Base-by-base conservation (phyloP, 805 yeast genomes). In the Candida railenensis region DNA sequence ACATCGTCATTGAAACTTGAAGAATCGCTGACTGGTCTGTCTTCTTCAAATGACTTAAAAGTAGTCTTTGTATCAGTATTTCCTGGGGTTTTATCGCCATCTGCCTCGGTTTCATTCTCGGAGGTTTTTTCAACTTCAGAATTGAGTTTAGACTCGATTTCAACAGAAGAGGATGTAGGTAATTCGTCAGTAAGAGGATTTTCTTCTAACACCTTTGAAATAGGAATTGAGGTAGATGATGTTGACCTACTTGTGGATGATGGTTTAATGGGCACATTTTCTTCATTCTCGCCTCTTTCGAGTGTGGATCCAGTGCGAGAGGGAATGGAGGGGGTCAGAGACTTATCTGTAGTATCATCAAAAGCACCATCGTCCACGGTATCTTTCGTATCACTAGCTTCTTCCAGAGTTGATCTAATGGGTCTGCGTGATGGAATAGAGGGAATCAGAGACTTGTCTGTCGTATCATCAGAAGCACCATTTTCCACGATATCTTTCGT, bases 31-130 rank as follows among this genome's bases (percentile, higher is more conserved):
- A 43, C 48, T 1, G 40, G 44, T 19, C 41, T 43, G n/a, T 47
- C 42, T 2, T 19, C 42, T 12, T 53, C 60, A 12, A 61, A 65
- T 46, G 64, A 61, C 45, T 65, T 66, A 49, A 65, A 59, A 1
- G 63, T 47, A 4, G 55, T 51, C 42, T 62, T 66, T 1, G 66
- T 63, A 14, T 58, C 61, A 1, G 66, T 52, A 34, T 61, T 65
- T 2, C 64, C 67, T 2, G 71, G 70, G 2, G 69, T 66, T 37
- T 55, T 61, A 20, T 66, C 70, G 1, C 69, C 69, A 47, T 65
- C 69, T 12, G 21, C 43, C 8, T 32, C 36, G 36, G 34, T 20
- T 37, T 40, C 21, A 43, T 43, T 51, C 50, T 32, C 56, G 54
- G 28, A 50, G 22, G 30, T 45, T 22, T 20, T 50, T 50, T n/a